Evolutionary conservation across 2,329 filamentous ascomycete species (phyloP), one percentile per base, ranked within the genome.

Genomic region (Reticulascus tulasneorum): DNA sequence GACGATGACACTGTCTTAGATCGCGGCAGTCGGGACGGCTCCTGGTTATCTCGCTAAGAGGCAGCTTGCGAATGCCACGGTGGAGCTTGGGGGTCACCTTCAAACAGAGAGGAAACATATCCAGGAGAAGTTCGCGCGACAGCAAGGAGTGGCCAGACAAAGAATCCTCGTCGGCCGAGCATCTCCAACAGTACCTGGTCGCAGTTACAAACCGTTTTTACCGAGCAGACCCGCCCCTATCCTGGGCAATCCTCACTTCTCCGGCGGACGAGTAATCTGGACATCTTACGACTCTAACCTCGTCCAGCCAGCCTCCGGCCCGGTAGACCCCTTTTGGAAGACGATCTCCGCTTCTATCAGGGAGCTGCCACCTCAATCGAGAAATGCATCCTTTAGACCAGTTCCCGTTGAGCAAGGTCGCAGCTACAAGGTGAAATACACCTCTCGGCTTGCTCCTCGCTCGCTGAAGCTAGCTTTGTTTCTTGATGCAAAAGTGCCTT

Each of bases 271-370:
- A 38, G 40, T 35, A 35, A 35, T 33, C 41, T 38, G 29, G 22
- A 22, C 25, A 32, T 31, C 22, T 25, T 23, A 23, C 9, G 38
- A 12, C 25, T 47, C 53, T 60, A 62, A 50, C 40, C 59, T 54
- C 31, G 37, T 61, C 65, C 47, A 60, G 49, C 54, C 52, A 45
- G 46, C 47, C 39, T 52, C 50, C 62, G 62, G 61, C 52, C 49
- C 49, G 52, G 50, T 46, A 59, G 51, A 43, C 53, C 53, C 58
- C 54, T 56, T 58, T 58, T 42, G 49, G 53, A 56, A 47, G 48
- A 55, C 50, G 55, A 60, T 60, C 58, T 50, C 47, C 48, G 50
- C 46, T 53, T 52, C 53, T 56, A 50, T 53, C 47, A 45, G 50
- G 44, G 48, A 47, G 46, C 48, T 45, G 38, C 53, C 54, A 50